Evolutionary conservation across 106 monocot genomes (phyloP), one percentile per base, ranked within the genome.

Genomic region (Cymbidium sinense): DNA sequence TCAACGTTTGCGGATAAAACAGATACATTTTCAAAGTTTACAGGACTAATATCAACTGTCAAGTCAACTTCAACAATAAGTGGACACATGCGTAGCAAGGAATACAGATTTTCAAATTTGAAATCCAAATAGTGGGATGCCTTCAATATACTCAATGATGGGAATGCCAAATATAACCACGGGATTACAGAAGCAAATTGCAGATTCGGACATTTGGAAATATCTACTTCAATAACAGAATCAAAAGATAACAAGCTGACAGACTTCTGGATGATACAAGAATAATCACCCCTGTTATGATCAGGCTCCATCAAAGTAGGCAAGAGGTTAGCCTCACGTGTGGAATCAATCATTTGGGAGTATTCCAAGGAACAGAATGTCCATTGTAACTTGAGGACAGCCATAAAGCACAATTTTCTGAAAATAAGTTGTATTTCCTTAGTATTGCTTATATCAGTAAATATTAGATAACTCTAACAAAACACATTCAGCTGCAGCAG

Each of bases 361-460:
- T 30, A 84, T 74, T n/a, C 82, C 74, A 36, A 89, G 31, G 20
- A 85, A 79, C 31, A 94, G 83, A 77, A 87, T 52, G n/a, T 67
- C 79, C 69, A 37, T 43, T 28, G 86, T 87, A 61, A 91, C 74
- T 34, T 91, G 91, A 23, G 75, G 55, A 79, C 90, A 91, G 21
- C 94, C 85, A 18, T 83, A 85, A 70, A 94, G 85, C 7, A 85
- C 77, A 51, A 91, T 75, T 83, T 84, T 91, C 94, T 91, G 85
- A 9, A 35, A 43, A 82, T 39, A 51, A 33, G 50, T 10, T 27
- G 3, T 54, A 21, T 28, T 28, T 64, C 28, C 64, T 64, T 9
- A 64, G 64, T 27, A 64, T 27, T 64, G 54, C 54, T 54, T 19
- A 54, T 54, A 21, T 41, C 41, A 12, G 17, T 54, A 54, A 54